Conservation (phyloP, 306 rosid genomes). For the Vigna radiata region DNA sequence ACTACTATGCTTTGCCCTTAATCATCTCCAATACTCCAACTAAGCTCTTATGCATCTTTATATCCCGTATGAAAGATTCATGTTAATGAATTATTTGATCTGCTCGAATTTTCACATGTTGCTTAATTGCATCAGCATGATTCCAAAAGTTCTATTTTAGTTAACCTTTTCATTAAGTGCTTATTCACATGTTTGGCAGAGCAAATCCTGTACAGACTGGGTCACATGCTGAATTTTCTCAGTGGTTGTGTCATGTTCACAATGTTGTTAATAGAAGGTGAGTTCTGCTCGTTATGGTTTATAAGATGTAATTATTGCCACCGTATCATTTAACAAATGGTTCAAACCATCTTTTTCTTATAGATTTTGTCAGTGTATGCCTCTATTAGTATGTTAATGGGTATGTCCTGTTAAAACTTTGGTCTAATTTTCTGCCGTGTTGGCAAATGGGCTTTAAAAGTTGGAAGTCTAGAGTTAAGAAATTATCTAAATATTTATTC, state of each 20-base stretch:
- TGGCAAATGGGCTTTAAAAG: neutral
- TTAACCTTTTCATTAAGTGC: neutral
- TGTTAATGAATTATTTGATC: constrained; percentile 3
- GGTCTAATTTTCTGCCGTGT: neutral
- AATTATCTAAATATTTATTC: neutral
- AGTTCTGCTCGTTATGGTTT: constrained; percentile 11
- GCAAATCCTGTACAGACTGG: constrained; percentile 84
- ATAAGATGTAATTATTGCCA: neutral
- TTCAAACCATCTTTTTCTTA: neutral
- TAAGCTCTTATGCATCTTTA: neutral
- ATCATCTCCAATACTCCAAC: neutral
- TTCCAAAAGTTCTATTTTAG: neutral
- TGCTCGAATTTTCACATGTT: constrained; percentile 11
- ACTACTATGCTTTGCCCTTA: neutral
- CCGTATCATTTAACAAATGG: constrained; percentile 13
- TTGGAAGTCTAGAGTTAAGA: constrained; percentile 3
- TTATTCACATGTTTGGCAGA: constrained; percentile 56
- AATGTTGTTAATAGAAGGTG: constrained; percentile 89
- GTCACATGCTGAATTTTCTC: constrained; percentile 79
- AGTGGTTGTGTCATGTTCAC: constrained; percentile 85
- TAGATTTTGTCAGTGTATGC: neutral
- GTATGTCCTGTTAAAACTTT: neutral
- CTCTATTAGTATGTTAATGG: neutral
- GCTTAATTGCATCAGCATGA: constrained; percentile 5
- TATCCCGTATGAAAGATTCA: constrained; percentile 9